Evolutionary conservation across 345 rosid genomes (phyloP).

Genomic region (Limnanthes douglasii): DNA sequence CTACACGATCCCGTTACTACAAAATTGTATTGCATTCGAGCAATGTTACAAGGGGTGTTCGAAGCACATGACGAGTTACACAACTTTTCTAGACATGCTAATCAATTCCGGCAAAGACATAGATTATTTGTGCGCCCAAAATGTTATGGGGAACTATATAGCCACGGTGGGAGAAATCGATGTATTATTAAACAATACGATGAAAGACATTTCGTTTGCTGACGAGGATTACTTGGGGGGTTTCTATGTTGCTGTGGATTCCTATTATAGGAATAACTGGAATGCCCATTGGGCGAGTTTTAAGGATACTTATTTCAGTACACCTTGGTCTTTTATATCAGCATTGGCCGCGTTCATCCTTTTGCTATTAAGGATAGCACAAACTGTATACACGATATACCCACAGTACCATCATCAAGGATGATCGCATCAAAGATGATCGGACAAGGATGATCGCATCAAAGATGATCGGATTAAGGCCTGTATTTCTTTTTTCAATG

Average conservation of each 20-base stretch:
- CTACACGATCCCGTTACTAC: slow-evolving; percentile 29
- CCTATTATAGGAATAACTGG: slow-evolving; percentile 21
- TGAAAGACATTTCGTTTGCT: slow-evolving; percentile 43
- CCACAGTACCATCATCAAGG: too few relatives aligned
- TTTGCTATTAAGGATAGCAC: slow-evolving; percentile 24
- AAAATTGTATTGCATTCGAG: slow-evolving; percentile 45
- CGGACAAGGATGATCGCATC: too few relatives aligned
- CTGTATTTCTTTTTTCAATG: too few relatives aligned
- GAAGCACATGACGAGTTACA: slow-evolving; percentile 40
- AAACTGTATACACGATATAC: slow-evolving; percentile 22
- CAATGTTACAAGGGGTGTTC: slow-evolving; percentile 30
- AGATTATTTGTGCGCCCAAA: slow-evolving; percentile 22
- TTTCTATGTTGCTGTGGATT: slow-evolving; percentile 24
- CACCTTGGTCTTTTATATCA: slow-evolving; percentile 50
- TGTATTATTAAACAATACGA: slow-evolving; percentile 25
- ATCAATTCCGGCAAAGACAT: slow-evolving; percentile 29
- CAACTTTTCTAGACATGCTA: slow-evolving; percentile 30
- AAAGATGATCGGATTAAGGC: too few relatives aligned
- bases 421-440: too few relatives aligned
- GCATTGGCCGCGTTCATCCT: slow-evolving; percentile 35
- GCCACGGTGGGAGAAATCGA: slow-evolving; percentile 40
- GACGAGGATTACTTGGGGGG: slow-evolving; percentile 19
- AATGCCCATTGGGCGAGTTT: slow-evolving; percentile 42
- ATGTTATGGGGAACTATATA: slow-evolving; percentile 30
- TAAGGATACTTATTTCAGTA: slow-evolving; percentile 33